A percentile compares a stretch with the other conserved stretches of the same genome.
Conservation (phyloP, 2,329 filamentous ascomycete species). For the Aureobasidium uvarum region DNA sequence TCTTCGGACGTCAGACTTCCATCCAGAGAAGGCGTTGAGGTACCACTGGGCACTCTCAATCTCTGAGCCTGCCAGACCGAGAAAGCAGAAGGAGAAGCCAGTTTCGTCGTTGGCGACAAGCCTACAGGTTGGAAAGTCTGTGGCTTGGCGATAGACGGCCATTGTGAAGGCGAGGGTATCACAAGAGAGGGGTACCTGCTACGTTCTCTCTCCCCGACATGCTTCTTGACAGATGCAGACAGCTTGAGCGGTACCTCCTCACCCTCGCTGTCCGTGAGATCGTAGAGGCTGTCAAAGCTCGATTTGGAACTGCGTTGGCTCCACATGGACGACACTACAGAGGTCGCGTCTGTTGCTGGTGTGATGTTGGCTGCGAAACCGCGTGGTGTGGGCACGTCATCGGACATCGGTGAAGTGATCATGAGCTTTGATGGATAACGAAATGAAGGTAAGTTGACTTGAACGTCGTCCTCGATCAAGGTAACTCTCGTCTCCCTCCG, state of each 20-base stretch:
- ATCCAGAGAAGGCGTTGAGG: constrained; percentile 83
- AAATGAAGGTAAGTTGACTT: constrained; percentile 36
- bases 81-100: constrained; percentile 52
- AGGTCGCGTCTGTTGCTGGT: constrained; percentile 52
- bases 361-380: constrained; percentile 42
- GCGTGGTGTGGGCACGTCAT: constrained; percentile 70
- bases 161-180: constrained; percentile 58
- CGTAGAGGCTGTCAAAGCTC: constrained; percentile 85
- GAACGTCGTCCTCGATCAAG: constrained; percentile 58
- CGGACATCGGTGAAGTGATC: constrained; percentile 47
- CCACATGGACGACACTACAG: constrained; percentile 50
- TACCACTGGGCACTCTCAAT: constrained; percentile 68
- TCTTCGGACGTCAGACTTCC: constrained; percentile 88
- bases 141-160: constrained; percentile 57
- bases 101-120: constrained; percentile 51
- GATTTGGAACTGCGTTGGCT: constrained; percentile 63
- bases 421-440: constrained; percentile 39
- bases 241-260: constrained; percentile 54
- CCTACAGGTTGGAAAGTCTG: constrained; percentile 43
- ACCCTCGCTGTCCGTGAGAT: constrained; percentile 71
- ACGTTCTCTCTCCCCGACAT: constrained; percentile 33
- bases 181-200: constrained; percentile 58
- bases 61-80: constrained; percentile 62
- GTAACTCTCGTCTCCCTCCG: constrained; percentile 61
- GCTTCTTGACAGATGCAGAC: constrained; percentile 52